Base-by-base conservation (phyloP, 1,284 basidiomycete species). In the Xanthoconium separans region DNA sequence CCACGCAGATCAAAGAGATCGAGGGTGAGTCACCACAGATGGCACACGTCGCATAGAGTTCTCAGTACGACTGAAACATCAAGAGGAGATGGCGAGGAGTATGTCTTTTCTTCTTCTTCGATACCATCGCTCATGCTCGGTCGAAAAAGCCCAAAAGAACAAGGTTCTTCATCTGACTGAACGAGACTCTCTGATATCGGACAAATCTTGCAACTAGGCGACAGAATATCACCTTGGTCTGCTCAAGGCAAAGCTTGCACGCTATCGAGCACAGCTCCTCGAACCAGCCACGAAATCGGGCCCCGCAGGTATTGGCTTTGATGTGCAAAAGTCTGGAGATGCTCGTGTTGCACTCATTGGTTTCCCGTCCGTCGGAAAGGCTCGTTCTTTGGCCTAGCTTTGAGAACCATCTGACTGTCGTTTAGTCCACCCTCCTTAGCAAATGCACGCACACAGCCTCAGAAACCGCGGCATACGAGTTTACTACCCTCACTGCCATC, bases 31-130 rank as follows among this genome's bases (percentile, higher is more conserved):
- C 10, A 2, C 6, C 24, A 27, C 34, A 36, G 12, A 16, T 37
- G 8, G 2, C 5, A 11, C 6, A 16, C 11, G 44, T 27, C 11
- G 43, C 29, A 45, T 56, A 15, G 27, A 27, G 27, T 27, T 47
- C 54, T 66, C 27, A 68, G 46, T 15, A 6, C 41, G 11, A 41
- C 24, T 5, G 33, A 50, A 43, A 24, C 18, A 51, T 52, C 41
- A 70, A 95, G 93, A 93, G 85, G 93, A 95, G 82, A 95, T 96
- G 93, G 89, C 92, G 58, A 82, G 92, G 69, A 80, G 91, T 82
- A 56, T 31, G 52, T 41, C 44, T 34, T 37, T 34, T 37, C 36
- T 43, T 56, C 31, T 41, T 30, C n/a, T 22, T 30, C 39, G 31
- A 46, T 43, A 54, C 22, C 50, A 55, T 2, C 15, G 36, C 44